Base-by-base conservation (phyloP, 345 rosid species). In the Eucalyptus cloeziana region DNA sequence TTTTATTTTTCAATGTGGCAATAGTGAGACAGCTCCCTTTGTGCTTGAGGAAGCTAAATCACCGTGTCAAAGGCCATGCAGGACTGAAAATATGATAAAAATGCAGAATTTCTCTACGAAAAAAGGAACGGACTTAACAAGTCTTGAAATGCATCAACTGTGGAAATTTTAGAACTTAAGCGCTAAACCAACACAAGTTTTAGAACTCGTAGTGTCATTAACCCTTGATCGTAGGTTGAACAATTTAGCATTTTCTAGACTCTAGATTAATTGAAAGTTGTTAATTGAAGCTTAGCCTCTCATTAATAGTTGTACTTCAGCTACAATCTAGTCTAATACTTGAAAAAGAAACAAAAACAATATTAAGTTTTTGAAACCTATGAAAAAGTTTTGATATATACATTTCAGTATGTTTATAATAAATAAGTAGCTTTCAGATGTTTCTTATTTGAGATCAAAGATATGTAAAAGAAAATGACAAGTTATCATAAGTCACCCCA, bases 21-120 rank as follows among this genome's bases (percentile, higher is more conserved):
- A 22, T 54, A 54, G 60, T 54, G 60, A 21, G 22, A 54, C 2
- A 8, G 27, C 12, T 27, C 31, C 31, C 31, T 60, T 13, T 27
- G 4, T 27, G 64, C 64, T 10, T 10, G 64, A 58, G 64, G 64
- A 58, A 58, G 64, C 7, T 58, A 14, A 3, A 58, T 10, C 69
- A 62, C 69, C 1, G 4, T 1, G 3, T 13, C 7, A 62, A 62
- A 11, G 13, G 4, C 33, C 33, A 62, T 7, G 17, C 0, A 6
- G 8, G 69, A 27, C 8, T 6, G 1, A 12, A 62, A 22, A 4
- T 54, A 22, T 51, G 56, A 15, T 51, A 51, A 62, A 62, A 30
- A 6, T 62, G 69, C 33, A 13, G 9, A 62, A 62, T 62, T 62
- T 62, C 3, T 27, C 33, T 30, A 6, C 69, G n/a, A 62, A 62